Evolutionary conservation across 1,139 yeast genomes (phyloP), one percentile per base, ranked within the genome.

Genomic region (Debaryomycetaceae sp.): DNA sequence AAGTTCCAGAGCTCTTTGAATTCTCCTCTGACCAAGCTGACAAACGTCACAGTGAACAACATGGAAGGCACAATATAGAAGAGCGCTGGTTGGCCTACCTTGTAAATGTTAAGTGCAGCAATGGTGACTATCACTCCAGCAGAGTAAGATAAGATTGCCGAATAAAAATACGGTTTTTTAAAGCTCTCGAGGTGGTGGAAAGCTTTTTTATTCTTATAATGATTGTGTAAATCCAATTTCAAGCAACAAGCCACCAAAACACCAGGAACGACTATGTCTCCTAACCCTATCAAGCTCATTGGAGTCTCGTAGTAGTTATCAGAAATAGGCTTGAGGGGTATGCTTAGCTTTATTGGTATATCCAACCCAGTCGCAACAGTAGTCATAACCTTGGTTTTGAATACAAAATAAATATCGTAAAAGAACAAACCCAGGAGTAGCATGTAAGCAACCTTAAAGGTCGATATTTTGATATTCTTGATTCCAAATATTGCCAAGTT

Each of bases 331-430:
- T 57, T 47, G 9, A 59, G 57, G 5, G 87, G 87, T n/a, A 79
- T 59, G 13, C 68, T 53, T n/a, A 81, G 49, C 57, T 80, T 79
- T 42, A 76, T 67, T 1, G 89, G 89, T 8, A 78, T 66, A n/a
- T 80, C 78, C 24, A 83, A 55, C 6, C 58, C 60, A 4, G 75
- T 72, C 4, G 88, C 89, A 20, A 84, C 89, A 1, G 80, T 71
- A 40, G 75, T 66, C 90, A 85, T 84, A 9, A 82, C 68, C 41
- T 77, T 72, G 0, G 87, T 75, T 4, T 76, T 78, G 60, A 83
- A 85, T 1, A 84, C 90, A 63, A 85, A 85, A 56, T 74, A 81
- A 37, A 82, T 72, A 56, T 85, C 90, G 59, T 84, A 85, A 36
- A 77, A 49, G 54, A 84, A 82, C 39, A 84, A 68, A 1, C 77